Base-by-base conservation (phyloP, 2,329 filamentous ascomycete species). In the Davidsoniella neocaledoniae region DNA sequence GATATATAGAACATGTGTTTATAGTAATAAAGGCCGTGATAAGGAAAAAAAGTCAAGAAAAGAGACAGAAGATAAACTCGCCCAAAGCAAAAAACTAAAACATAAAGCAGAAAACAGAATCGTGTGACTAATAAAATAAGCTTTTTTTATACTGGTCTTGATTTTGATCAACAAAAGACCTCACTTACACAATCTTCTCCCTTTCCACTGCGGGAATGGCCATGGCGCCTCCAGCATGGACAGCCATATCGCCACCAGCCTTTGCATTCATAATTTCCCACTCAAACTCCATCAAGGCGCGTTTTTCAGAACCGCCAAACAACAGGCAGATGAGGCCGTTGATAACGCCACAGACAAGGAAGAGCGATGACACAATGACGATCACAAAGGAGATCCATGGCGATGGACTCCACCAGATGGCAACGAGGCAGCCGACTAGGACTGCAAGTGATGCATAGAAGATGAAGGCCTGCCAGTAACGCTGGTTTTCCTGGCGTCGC, bases 301-400 rank as follows among this genome's bases (percentile, higher is more conserved):
- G 74, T 53, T 95, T 65, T 66, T 98, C 91, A 54, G 79, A 79
- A 9, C 82, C 80, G 52, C 94, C 81, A 62, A 98, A 98, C 45
- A 96, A 64, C 0, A 91, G 73, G 0, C 87, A 83, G 61, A 96
- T 84, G 39, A 96, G 65, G 0, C 90, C 88, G 60, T 95, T 85
- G 17, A 95, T 62, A 2, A 86, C 75, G 0, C 90, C 90, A 3
- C 80, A 78, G 14, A 74, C 74, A 33, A 96, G 71, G 2, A 79
- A 77, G 14, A 96, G 63, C n/a, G 81, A 86, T 60, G 82, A 84
- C 17, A 94, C 60, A 2, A 96, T 64, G 64, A 87, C 77, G 46
- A 96, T 69, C 7, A 91, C 68, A 60, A 95, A 95, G 0, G 83
- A 69, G 5, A 91, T 79, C 55, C 78, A 93, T 54, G 83, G 81